Evolutionary conservation across 2,329 filamentous ascomycete genomes (phyloP).

Genomic region (Scytalidium lignicola): DNA sequence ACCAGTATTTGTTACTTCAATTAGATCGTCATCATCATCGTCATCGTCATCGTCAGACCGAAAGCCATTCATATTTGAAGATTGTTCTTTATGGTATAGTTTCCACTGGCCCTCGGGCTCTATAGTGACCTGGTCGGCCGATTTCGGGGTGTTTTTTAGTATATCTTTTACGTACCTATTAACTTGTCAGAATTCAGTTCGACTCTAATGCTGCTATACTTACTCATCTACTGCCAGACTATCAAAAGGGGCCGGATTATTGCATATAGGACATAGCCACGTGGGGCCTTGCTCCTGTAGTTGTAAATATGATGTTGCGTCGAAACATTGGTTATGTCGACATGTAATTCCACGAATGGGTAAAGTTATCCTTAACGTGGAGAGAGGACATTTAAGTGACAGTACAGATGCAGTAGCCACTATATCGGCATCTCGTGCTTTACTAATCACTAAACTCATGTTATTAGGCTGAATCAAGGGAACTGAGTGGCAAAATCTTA

Average conservation of each 20-base stretch:
- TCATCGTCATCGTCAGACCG: slow-evolving; percentile 20
- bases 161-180: slow-evolving; percentile 85
- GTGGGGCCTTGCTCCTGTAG: slow-evolving; percentile 94
- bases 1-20: slow-evolving; percentile 38
- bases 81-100: slow-evolving; percentile 19
- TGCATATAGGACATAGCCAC: slow-evolving; percentile 95
- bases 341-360: slow-evolving; percentile 78
- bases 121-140: slow-evolving; percentile 80
- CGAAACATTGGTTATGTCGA: slow-evolving; percentile 91
- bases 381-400: slow-evolving; percentile 88
- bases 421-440: slow-evolving; percentile 82
- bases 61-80: slow-evolving; percentile 2
- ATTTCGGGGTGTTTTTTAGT: slow-evolving; percentile 63
- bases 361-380: slow-evolving; percentile 72
- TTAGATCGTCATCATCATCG: slow-evolving; percentile 43
- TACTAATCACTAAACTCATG: slow-evolving; percentile 63
- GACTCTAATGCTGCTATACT: slow-evolving; percentile 25
- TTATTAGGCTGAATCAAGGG: slow-evolving; percentile 4
- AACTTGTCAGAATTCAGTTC: slow-evolving; percentile 10
- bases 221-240: slow-evolving; percentile 83
- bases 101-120: slow-evolving; percentile 83
- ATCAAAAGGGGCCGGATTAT: slow-evolving; percentile 74
- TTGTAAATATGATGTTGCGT: slow-evolving; percentile 86
- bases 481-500: slow-evolving; percentile 38
- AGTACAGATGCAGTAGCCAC: slow-evolving; percentile 82